Base-by-base conservation (phyloP, 2,329 filamentous ascomycete species). In the Penicillium expansum region DNA sequence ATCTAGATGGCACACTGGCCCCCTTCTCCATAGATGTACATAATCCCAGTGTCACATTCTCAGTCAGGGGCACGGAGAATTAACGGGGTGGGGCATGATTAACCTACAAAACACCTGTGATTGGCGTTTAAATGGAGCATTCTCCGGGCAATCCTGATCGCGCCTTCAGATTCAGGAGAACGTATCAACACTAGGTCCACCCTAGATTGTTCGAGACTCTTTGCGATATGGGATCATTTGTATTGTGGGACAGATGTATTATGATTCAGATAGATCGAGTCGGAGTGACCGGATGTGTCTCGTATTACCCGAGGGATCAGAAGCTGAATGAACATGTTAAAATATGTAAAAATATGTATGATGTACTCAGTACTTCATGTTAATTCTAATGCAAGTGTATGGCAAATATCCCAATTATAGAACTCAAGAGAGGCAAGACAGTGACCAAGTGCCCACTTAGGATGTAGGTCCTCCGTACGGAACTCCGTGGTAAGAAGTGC, bases 61-160 rank as follows among this genome's bases (percentile, higher is more conserved):
- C 14, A 44, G 27, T 50, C 38, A 55, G 52, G 52, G 52, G 52
- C 9, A 37, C 52, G 52, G 52, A 51, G 52, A 55, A 55, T 37
- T 51, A 38, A 20, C 50, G 50, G 50, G 50, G 50, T 13, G 18
- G 38, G 29, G 49, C 5, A 22, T 32, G 9, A 14, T 42, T 53
- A 30, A 30, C 27, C 27, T 33, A 24, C 33, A 9, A 7, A 13
- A 32, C 6, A 24, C 14, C 20, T 33, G 22, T 51, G 52, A 51
- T 55, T 51, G 45, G 45, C 50, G 41, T 47, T 22, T 29, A 5
- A 22, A 52, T 29, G 38, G 49, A 38, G 50, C 41, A 52, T 52
- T 52, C 50, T 47, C 50, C 50, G 50, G 39, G 24, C 32, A 30
- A 48, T 38, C 13, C n/a, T 52, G 20, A 45, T 48, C 9, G 41